Conservation (phyloP, 257 asterid genomes). For the Agastache rugosa region DNA sequence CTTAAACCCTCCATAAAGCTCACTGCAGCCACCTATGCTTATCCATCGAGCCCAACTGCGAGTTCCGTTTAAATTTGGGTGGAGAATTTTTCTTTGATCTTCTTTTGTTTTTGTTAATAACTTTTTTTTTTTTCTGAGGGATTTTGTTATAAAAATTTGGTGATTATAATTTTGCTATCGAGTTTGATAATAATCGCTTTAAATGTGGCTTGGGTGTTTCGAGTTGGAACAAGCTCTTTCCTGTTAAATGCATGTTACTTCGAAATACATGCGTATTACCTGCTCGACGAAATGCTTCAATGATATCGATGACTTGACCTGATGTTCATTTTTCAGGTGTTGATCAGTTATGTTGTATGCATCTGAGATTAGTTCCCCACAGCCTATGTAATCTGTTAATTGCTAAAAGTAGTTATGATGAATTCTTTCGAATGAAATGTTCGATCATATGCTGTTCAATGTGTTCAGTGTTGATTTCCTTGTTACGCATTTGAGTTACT, state of each 20-base stretch:
- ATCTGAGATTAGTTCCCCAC: neutral
- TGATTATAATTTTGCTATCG: neutral
- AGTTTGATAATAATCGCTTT: neutral
- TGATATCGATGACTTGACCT: neutral
- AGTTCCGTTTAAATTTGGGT: constrained; percentile 3
- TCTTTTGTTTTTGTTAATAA: neutral
- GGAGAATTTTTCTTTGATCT: neutral
- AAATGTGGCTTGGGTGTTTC: neutral
- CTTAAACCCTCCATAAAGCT: neutral
- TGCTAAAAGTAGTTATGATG: neutral
- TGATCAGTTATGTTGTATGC: neutral
- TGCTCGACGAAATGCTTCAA: constrained; percentile 40
- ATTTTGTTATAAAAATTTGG: neutral
- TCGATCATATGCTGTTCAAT: neutral
- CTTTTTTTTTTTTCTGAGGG: neutral
- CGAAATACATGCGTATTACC: neutral
- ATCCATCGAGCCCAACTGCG: constrained; percentile 5
- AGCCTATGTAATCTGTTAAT: neutral
- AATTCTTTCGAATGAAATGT: neutral
- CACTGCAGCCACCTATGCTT: neutral
- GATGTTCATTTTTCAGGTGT: neutral
- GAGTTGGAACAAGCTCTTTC: neutral
- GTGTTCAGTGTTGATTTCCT: neutral
- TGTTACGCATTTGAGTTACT: neutral
- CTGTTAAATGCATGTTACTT: neutral